Conservation (phyloP, 2,329 filamentous ascomycete species). For the Camptophora hylomeconis region DNA sequence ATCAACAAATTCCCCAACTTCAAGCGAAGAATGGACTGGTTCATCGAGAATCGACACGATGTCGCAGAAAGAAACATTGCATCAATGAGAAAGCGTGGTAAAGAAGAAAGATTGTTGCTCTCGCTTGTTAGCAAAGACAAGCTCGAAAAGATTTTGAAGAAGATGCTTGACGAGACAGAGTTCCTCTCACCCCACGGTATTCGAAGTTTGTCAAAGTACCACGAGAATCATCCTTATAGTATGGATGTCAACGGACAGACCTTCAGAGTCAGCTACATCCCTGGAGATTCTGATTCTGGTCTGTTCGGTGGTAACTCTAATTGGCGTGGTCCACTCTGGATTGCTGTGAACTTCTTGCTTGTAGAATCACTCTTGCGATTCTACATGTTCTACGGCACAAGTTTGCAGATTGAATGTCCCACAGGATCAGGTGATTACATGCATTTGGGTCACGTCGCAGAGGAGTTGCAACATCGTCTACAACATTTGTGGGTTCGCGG, state of each 20-base stretch:
- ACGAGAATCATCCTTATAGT: constrained; percentile 77
- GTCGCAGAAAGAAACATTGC: constrained; percentile 88
- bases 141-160: constrained; percentile 73
- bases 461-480: constrained; percentile 87
- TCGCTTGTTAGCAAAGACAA: constrained; percentile 87
- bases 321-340: constrained; percentile 92
- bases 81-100: constrained; percentile 79
- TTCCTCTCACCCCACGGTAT: constrained; percentile 87
- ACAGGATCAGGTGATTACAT: constrained; percentile 87
- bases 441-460: constrained; percentile 88
- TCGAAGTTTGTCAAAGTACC: constrained; percentile 79
- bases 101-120: constrained; percentile 74
- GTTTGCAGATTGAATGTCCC: constrained; percentile 82
- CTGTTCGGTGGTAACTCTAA: constrained; percentile 97
- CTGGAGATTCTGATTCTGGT: constrained; percentile 91
- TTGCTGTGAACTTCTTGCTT: constrained; percentile 88
- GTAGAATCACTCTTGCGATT: constrained; percentile 91
- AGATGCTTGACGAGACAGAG: constrained; percentile 89
- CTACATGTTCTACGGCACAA: constrained; percentile 88
- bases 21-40: constrained; percentile 89
- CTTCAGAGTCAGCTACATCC: constrained; percentile 78
- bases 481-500: constrained; percentile 80
- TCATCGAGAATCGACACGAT: constrained; percentile 75
- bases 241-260: constrained; percentile 92
- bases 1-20: constrained; percentile 85